Percentiles rank a stretch among this genome's conserved stretches.
These are phyloP conservation scores for Ogataea naganishii DNA, from an alignment of 805 yeast genomes.

Conservation along the genomic window DNA sequence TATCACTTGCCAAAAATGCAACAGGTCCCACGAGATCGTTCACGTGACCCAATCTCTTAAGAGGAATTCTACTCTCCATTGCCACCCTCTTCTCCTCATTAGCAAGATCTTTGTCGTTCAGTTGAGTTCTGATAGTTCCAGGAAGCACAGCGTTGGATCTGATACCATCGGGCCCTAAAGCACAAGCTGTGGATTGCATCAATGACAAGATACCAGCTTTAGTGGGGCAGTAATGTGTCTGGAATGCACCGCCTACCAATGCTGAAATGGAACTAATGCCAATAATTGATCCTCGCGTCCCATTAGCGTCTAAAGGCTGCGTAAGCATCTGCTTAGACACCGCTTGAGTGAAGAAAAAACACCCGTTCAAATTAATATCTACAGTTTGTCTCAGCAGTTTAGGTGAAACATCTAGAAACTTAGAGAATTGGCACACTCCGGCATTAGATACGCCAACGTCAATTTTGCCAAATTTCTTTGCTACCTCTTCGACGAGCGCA, in stretches of 20 bases:
- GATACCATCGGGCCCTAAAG: constrained; percentile 33
- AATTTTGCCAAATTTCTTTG: constrained; percentile 29
- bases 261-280: constrained; percentile 37
- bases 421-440: constrained; percentile 33
- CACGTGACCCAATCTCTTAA: constrained; percentile 29
- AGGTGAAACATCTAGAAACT: constrained; percentile 31
- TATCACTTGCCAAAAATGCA: constrained; percentile 29
- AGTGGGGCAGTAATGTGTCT: constrained; percentile 39
- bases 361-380: constrained; percentile 33
- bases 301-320: constrained; percentile 18
- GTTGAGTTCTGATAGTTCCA: constrained; percentile 33
- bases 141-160: constrained; percentile 38
- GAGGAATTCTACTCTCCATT: constrained; percentile 32
- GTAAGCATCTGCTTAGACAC: constrained; percentile 35
- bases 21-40: constrained; percentile 34
- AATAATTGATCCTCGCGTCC: constrained; percentile 39
- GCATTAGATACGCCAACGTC: constrained; percentile 37
- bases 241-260: constrained; percentile 36
- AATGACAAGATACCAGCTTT: constrained; percentile 36
- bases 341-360: constrained; percentile 36
- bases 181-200: constrained; percentile 35
- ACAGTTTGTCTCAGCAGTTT: constrained; percentile 27
- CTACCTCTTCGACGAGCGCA: constrained; percentile 22
- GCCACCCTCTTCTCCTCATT: constrained; percentile 25
- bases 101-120: constrained; percentile 33